Evolutionary conservation across 805 yeast species (phyloP), one percentile per base, ranked within the genome.

Genomic region (Candida cerambycidarum): DNA sequence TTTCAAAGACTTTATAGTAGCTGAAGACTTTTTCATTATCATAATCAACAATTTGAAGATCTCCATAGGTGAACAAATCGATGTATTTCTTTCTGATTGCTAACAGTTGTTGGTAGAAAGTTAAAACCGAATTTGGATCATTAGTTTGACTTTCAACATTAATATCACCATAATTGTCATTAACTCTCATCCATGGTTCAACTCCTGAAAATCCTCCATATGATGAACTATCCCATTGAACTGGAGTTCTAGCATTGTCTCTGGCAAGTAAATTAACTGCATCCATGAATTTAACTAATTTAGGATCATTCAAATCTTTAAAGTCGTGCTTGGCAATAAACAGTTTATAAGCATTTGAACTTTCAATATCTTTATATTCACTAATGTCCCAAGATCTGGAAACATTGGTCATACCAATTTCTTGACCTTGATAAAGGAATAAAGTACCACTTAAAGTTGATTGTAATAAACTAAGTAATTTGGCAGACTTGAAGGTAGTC

Each of bases 391-490:
- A 77, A 31, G 55, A 53, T 40, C 60, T 53, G 16, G 76, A 67
- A 23, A 76, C 58, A 54, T 79, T 79, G 41, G 69, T 68, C 75
- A 73, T 74, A 25, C 80, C 83, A 46, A 79, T 62, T 52, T 79
- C 84, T 56, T 79, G 84, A 39, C 83, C 84, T 58, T 79, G 83
- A 59, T 78, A 79, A 30, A 79, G 60, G 59, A 67, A 79, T 41
- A 76, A 57, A 11, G 83, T 77, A 38, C 84, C 83, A 21, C 78
- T 71, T 49, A 77, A 65, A 11, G 79, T 53, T 10, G 66, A 42
- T 47, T 72, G 69, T 54, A 79, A 56, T 36, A 72, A 47, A 13
- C 79, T 67, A 47, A 79, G 54, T 54, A 77, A 57, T 59, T 79
- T 79, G 21, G 79, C 78, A 21, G 78, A 67, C 39, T 59, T 54